phyloP scores from a whole-genome alignment of 768 basidiomycete genomes.

The Mycena floridula region DNA sequence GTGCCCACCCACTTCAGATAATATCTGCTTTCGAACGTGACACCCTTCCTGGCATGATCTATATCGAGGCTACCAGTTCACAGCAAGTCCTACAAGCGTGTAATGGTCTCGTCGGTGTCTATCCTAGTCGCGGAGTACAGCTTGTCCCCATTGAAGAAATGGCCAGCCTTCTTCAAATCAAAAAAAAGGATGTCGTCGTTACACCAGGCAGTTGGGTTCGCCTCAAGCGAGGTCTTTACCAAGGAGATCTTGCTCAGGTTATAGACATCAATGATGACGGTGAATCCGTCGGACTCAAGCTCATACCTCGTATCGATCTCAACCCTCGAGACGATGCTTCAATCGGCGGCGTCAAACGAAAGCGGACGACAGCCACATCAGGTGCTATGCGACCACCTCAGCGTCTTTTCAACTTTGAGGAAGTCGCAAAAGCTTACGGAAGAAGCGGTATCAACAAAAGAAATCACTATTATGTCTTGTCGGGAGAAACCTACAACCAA shows the following conservation, averaged over 20 bases:
- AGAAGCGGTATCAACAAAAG: slow-evolving; percentile 71
- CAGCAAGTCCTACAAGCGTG: slow-evolving; percentile 83
- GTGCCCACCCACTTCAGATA: slow-evolving; percentile 74
- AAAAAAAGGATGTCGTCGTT: slow-evolving; percentile 85
- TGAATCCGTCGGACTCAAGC: slow-evolving; percentile 88
- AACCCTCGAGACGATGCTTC: slow-evolving; percentile 78
- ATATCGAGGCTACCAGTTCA: slow-evolving; percentile 88
- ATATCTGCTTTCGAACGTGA: slow-evolving; percentile 94
- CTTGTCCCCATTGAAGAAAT: slow-evolving; percentile 97
- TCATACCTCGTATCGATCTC: slow-evolving; percentile 96
- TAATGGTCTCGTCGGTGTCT: slow-evolving; percentile 89
- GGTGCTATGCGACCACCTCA: slow-evolving; percentile 80
- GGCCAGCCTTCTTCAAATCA: slow-evolving; percentile 93
- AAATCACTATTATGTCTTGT: slow-evolving; percentile 76
- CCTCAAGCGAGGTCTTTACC: slow-evolving; percentile 88
- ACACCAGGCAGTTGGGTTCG: slow-evolving; percentile 92
- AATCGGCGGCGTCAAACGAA: slow-evolving; percentile 59
- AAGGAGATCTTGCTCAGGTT: slow-evolving; percentile 93
- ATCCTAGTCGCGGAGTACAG: slow-evolving; percentile 71
- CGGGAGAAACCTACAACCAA: slow-evolving; percentile 89
- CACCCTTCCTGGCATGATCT: slow-evolving; percentile 92
- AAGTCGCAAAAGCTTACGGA: slow-evolving; percentile 82
- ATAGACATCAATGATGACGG: slow-evolving; percentile 90
- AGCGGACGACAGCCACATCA: slow-evolving; percentile 49
- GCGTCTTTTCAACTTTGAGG: slow-evolving; percentile 90